These are phyloP conservation scores for Mitragyna speciosa DNA, from an alignment of 257 asterid species.

Conservation along the genomic window DNA sequence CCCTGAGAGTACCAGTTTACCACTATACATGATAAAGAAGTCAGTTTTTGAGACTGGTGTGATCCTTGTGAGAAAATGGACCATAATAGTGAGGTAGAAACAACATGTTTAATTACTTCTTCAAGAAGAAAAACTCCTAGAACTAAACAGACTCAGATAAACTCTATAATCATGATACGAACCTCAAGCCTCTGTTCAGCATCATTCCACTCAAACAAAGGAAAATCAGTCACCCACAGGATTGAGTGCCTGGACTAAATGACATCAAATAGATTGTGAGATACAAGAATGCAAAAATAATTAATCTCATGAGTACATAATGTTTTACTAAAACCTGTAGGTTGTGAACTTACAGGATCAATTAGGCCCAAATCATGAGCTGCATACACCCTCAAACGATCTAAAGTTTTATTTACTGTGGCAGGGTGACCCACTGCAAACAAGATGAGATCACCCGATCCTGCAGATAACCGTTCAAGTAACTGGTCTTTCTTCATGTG, in stretches of 20 bases:
- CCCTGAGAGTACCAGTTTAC: background rate
- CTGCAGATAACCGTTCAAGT: constrained; percentile 55
- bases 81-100: background rate
- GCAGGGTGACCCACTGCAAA: constrained; percentile 83
- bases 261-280: constrained; percentile 2
- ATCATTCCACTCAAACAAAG: constrained; percentile 98
- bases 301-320: background rate
- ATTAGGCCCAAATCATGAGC: constrained; percentile 80
- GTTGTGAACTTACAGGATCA: constrained; percentile 60
- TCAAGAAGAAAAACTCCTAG: constrained; percentile 11
- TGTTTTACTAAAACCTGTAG: background rate
- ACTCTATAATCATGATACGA: constrained; percentile 27
- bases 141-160: constrained; percentile 1
- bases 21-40: background rate
- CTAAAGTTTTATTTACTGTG: constrained; percentile 76
- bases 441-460: constrained; percentile 79
- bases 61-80: background rate
- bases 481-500: constrained; percentile 45
- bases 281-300: background rate
- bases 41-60: background rate
- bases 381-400: constrained; percentile 62
- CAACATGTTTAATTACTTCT: constrained; percentile 2
- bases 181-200: constrained; percentile 92
- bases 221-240: constrained; percentile 99
- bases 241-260: constrained; percentile 77